Evolutionary conservation across 768 basidiomycete species (phyloP), one percentile per base, ranked within the genome.

Genomic region (Crepidotus variabilis): DNA sequence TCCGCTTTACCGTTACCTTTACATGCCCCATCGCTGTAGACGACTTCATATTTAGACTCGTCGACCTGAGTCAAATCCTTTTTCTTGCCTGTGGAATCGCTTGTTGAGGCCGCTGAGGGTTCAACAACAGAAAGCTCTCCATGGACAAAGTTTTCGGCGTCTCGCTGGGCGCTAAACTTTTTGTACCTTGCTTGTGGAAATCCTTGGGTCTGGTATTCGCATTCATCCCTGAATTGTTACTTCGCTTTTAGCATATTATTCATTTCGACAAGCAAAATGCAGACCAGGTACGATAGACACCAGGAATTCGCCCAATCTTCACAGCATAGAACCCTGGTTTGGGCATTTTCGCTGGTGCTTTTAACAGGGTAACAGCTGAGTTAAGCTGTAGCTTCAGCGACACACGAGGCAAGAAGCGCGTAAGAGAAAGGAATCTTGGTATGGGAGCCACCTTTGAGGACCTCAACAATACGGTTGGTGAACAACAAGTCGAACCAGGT

Each of bases 1-100:
- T 79, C 83, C 2, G 24, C 28, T 64, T 84, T 72, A 0, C 95
- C 95, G 65, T 98, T 98, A 1, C 86, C 84, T 64, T 82, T 83
- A 60, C 92, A 94, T 6, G 93, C 88, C 10, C 95, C 95, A 69
- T 98, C 95, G 18, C 81, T 87, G 63, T 92, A 96, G 1, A 94
- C 94, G 11, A 88, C 72, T 52, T 76, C 71, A 61, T 66, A 75
- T 32, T 54, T 63, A 52, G 73, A 73, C 24, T 75, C 73, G 24
- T 62, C 58, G 7, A 73, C 61, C 22, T 71, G 62, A 4, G 63
- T 52, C 36, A 61, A 59, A 7, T 54, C 61, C 21, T 72, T 71
- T 60, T 78, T 74, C 54, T 74, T 76, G 20, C 66, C 69, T 52
- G 69, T 73, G 36, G 35, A 14, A 47, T 54, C 59, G 16, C 46